Evolutionary conservation across 768 basidiomycete species (phyloP), one percentile per base, ranked within the genome.

Genomic region (Mycena amicta): DNA sequence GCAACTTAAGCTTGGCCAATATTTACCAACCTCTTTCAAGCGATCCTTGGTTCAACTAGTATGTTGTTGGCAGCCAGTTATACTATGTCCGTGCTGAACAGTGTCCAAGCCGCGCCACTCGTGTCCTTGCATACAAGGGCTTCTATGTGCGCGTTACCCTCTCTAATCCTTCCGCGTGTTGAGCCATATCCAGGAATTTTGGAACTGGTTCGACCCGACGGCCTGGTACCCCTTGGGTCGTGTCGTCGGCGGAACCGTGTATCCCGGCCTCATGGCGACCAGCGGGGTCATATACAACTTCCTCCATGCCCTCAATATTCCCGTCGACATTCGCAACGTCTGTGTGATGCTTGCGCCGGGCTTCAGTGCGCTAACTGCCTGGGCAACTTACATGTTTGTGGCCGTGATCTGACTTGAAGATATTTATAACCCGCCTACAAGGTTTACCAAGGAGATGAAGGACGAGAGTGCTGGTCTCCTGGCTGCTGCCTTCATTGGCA

Each of bases 181-280:
- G 60, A 47, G 26, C 53, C 4, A 12, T 31, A 15, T 54, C 16
- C 61, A 97, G 94, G 96, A 92, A 87, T 98, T 99, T 77, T 99
- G 97, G 97, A 99, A 99, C 70, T 99, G 97, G 97, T 99, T 99
- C 71, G 97, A 99, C 75, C 95, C 95, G 22, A 97, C 96, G 3
- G 96, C 96, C 65, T 99, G 97, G 97, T 98, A 99, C 68, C 97
- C 97, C 12, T 86, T 99, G 0, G 97, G 97, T 45, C 93, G 97
- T 67, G 95, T 97, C 50, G 97, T 98, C 43, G 97, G 97, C 52
- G 96, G 96, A 51, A 99, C 97, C 15, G 92, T 99, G 67, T 99
- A 98, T 71, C 97, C 97, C 18, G 97, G 97, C 61, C 78, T 98
- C 37, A 99, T 98, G 97, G 93, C 92, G 26, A 99, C 97, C 23